phyloP scores from a whole-genome alignment of 345 rosid genomes.

The Syzygium grande region DNA sequence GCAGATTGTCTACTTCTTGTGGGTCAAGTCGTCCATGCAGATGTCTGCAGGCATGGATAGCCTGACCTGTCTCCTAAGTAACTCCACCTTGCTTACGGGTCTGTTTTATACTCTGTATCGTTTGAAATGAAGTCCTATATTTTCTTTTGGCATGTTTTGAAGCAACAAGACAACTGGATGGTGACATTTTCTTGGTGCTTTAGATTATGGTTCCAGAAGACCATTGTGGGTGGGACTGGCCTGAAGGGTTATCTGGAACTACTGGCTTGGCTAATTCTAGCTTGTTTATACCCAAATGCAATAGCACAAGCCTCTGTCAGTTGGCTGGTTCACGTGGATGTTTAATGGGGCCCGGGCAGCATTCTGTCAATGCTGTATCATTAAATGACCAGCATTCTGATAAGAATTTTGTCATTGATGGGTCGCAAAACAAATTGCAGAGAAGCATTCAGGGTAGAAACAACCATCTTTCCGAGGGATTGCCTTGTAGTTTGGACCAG shows the following conservation, averaged over 20 bases:
- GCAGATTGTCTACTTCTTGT: not conserved
- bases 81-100: not conserved
- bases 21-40: not conserved
- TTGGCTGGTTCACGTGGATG: slow-evolving; percentile 19
- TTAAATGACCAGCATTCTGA: slow-evolving; percentile 1
- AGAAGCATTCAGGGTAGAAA: slow-evolving; percentile 6
- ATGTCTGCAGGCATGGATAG: not conserved
- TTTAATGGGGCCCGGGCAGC: slow-evolving; percentile 12
- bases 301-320: slow-evolving; percentile 16
- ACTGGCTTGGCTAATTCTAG: slow-evolving; percentile 33
- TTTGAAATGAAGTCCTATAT: slow-evolving; percentile 31
- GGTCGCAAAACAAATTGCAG: slow-evolving; percentile 16
- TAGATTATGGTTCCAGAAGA: slow-evolving; percentile 66
- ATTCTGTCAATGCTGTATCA: slow-evolving; percentile 2
- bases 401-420: slow-evolving; percentile 6
- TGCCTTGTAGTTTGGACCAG: not conserved
- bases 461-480: not conserved
- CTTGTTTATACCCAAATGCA: slow-evolving; percentile 9
- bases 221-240: slow-evolving; percentile 59
- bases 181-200: slow-evolving; percentile 61
- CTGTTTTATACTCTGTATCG: not conserved
- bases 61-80: not conserved
- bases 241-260: slow-evolving; percentile 35
- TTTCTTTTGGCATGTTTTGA: slow-evolving; percentile 54
- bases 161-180: slow-evolving; percentile 62